Base-by-base conservation (phyloP, 495 filamentous ascomycete genomes). In the Penicillium ochrochloron region DNA sequence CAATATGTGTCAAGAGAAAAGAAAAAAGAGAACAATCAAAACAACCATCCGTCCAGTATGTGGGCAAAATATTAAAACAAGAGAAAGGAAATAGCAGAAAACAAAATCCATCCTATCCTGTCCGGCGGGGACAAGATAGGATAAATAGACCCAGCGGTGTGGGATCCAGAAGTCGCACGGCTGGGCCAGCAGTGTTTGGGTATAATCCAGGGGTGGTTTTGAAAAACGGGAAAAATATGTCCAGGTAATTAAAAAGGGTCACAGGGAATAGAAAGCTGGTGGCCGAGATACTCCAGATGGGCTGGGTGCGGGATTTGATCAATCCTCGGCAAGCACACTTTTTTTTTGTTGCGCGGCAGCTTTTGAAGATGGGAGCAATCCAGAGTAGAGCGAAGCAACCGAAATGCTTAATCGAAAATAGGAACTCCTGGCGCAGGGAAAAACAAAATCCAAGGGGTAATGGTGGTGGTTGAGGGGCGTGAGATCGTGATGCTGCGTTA, bases 401-500 rank as follows among this genome's bases (percentile, higher is more conserved):
- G 46, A 60, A 31, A 56, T 56, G 53, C 53, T 25, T 31, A 41
- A 44, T 15, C 12, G 46, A 65, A 48, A 65, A 39, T 29, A 56
- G 33, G 33, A 52, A 61, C 21, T 61, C 53, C 53, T 25, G 37
- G 25, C 27, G 51, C 39, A 42, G 35, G 10, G 33, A 53, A 57
- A 48, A 15, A 14, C 66, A 34, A 56, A 34, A 56, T 56, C 53
- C 53, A 37, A 19, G 29, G 53, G n/a, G 12, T 56, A 31, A 14
- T 19, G 5, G 53, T n/a, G 17, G 19, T 2, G 8, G 29, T 53
- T 29, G 39, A 41, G 37, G 53, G 51, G 65, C 72, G 60, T 73
- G 61, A 66, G 64, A 57, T 78, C 73, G 63, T 76, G 60, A 62
- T 64, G 64, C 59, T 65, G 75, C 67, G 69, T 73, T 58, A 73